Percentiles rank a stretch among this genome's conserved stretches.
These are phyloP conservation scores for Astragalus membranaceus DNA, from an alignment of 306 rosid genomes.

Conservation along the genomic window DNA sequence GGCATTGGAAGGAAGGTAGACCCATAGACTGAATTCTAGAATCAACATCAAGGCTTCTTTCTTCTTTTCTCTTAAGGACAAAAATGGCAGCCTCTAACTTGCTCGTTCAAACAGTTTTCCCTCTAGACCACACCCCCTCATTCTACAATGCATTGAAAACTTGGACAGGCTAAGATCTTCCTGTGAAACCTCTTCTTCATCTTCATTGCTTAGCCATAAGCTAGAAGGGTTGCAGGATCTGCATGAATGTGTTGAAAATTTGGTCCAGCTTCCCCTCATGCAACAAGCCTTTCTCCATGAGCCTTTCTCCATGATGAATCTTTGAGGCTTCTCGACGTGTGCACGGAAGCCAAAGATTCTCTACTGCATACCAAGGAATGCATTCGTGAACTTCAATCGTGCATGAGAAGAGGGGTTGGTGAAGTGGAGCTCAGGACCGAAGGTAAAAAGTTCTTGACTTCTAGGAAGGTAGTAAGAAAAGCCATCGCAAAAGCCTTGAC, in stretches of 20 bases:
- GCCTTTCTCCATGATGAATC: conserved; percentile 23
- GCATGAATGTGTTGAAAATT: conserved; percentile 15
- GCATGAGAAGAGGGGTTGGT: conserved; percentile 15
- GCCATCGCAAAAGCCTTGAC: not conserved
- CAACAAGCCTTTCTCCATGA: conserved; percentile 18
- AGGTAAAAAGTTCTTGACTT: conserved; percentile 13
- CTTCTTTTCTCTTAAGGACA: not conserved
- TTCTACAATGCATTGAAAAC: conserved; percentile 23
- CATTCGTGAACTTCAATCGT: conserved; percentile 17
- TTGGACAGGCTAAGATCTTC: conserved; percentile 1
- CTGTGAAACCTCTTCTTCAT: conserved; percentile 16
- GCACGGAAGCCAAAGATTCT: conserved; percentile 8
- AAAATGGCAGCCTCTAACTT: conserved; percentile 18
- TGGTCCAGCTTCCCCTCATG: conserved; percentile 5
- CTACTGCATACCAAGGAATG: conserved; percentile 21
- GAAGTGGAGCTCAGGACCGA: conserved; percentile 11
- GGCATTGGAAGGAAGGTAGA: conserved; percentile 8
- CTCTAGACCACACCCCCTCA: too few relatives aligned
- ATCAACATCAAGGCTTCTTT: not conserved
- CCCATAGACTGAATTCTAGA: not conserved
- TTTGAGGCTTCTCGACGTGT: conserved; percentile 19
- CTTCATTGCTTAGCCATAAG: conserved; percentile 16
- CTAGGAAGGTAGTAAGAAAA: conserved; percentile 18
- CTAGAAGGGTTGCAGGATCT: conserved; percentile 18
- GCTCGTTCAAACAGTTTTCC: conserved; percentile 19